Percentiles rank a stretch among this genome's conserved stretches.
Evolutionary conservation across 2,329 filamentous ascomycete species (phyloP).

Genomic region (Arthrobotrys conoides): DNA sequence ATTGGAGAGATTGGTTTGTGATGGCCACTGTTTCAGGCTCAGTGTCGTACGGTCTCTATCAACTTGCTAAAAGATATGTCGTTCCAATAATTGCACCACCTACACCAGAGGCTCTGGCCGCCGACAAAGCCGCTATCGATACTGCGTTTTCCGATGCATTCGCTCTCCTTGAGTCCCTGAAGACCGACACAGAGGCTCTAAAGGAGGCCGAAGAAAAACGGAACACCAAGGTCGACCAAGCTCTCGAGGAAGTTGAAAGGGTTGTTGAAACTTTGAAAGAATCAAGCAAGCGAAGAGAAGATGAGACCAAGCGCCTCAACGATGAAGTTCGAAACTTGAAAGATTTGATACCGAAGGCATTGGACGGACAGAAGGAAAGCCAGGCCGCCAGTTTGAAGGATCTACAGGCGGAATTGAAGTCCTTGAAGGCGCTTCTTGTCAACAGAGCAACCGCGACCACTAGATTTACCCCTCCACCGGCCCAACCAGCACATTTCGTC

Average conservation of each 20-base stretch:
- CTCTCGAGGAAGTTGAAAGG: constrained; percentile 85
- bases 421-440: constrained; percentile 86
- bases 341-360: constrained; percentile 87
- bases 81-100: constrained; percentile 91
- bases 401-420: constrained; percentile 87
- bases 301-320: constrained; percentile 86
- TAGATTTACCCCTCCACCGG: constrained; percentile 65
- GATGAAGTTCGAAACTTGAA: constrained; percentile 88
- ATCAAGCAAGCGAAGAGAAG: constrained; percentile 83
- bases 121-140: constrained; percentile 93
- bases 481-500: constrained; percentile 64
- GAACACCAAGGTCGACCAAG: constrained; percentile 84
- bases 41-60: constrained; percentile 88
- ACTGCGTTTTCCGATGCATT: constrained; percentile 95
- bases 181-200: constrained; percentile 87
- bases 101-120: constrained; percentile 91
- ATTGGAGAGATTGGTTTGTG: constrained; percentile 99
- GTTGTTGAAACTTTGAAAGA: constrained; percentile 86
- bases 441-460: constrained; percentile 72
- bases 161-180: constrained; percentile 88
- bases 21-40: constrained; percentile 96
- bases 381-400: constrained; percentile 87
- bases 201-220: constrained; percentile 88
- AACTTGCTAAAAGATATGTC: constrained; percentile 92
- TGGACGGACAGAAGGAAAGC: constrained; percentile 87